These are phyloP conservation scores for Saturnispora quitensis DNA, from an alignment of 805 yeast species.

Conservation along the genomic window DNA sequence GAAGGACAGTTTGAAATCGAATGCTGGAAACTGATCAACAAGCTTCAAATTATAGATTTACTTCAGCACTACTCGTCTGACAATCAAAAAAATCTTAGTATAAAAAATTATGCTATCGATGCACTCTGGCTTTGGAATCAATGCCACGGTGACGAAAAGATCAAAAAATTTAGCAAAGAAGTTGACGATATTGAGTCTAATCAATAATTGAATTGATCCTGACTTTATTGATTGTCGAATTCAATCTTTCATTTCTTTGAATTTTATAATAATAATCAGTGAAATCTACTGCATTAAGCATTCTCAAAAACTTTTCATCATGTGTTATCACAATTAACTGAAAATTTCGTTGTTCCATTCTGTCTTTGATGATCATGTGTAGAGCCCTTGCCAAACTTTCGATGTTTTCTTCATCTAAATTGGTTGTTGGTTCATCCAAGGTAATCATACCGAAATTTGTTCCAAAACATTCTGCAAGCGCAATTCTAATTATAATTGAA, in stretches of 20 bases:
- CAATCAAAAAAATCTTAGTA: slow-evolving; percentile 50
- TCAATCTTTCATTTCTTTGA: slow-evolving; percentile 70
- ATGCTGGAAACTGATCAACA: slow-evolving; percentile 65
- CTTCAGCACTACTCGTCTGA: slow-evolving; percentile 65
- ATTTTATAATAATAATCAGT: slow-evolving; percentile 83
- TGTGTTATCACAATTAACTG: slow-evolving; percentile 95
- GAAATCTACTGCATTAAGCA: slow-evolving; percentile 77
- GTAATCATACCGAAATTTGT: slow-evolving; percentile 92
- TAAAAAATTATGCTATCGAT: slow-evolving; percentile 75
- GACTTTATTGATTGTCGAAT: slow-evolving; percentile 51
- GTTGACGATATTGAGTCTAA: slow-evolving; percentile 5
- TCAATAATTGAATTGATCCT: slow-evolving; percentile 19
- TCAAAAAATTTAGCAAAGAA: slow-evolving; percentile 11
- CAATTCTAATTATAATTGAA: slow-evolving; percentile 80
- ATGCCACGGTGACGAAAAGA: slow-evolving; percentile 35
- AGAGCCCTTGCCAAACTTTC: slow-evolving; percentile 80
- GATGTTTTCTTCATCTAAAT: slow-evolving; percentile 81
- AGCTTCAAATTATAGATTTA: slow-evolving; percentile 53
- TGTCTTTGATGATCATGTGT: slow-evolving; percentile 59
- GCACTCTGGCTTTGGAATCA: slow-evolving; percentile 84
- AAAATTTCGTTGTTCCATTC: slow-evolving; percentile 77
- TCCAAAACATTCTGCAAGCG: slow-evolving; percentile 93
- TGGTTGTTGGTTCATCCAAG: slow-evolving; percentile 96
- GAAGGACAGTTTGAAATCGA: slow-evolving; percentile 38
- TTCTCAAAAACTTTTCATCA: slow-evolving; percentile 80